phyloP scores from a whole-genome alignment of 345 rosid genomes.

The Cardiospermum halicacabum region DNA sequence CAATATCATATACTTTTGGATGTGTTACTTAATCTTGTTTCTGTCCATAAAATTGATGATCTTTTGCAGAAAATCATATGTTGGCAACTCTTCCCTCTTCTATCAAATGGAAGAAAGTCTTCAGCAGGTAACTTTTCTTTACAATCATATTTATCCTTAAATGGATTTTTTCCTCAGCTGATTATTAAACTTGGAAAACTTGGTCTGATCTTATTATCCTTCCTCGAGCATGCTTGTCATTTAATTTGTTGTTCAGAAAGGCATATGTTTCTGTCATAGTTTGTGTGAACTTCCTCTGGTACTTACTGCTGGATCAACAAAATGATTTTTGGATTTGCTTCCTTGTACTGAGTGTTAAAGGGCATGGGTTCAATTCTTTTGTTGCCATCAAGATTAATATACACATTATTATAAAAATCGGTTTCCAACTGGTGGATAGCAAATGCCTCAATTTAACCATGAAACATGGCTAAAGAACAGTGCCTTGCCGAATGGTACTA shows the following conservation, averaged over 20 bases:
- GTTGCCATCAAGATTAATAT: not conserved
- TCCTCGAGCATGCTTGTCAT: not conserved
- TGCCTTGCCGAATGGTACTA: not conserved
- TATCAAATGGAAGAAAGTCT: conserved; percentile 70
- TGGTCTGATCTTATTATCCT: conserved; percentile 7
- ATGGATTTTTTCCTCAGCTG: not conserved
- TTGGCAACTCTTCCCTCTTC: conserved; percentile 68
- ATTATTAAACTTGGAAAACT: not conserved
- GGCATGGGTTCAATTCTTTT: not conserved
- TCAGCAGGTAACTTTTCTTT: conserved; percentile 42
- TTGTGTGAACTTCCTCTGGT: not conserved
- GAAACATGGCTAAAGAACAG: not conserved
- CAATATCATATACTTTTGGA: not conserved
- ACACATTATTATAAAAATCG: not conserved
- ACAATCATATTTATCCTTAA: conserved; percentile 10
- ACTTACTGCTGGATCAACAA: not conserved
- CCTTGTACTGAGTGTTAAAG: not conserved
- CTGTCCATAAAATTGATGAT: not conserved
- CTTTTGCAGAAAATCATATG: conserved; percentile 70
- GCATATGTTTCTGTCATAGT: not conserved
- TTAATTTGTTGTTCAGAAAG: not conserved
- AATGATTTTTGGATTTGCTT: not conserved
- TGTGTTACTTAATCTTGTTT: not conserved
- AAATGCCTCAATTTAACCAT: not conserved
- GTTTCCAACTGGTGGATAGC: not conserved